A percentile compares a stretch with the other conserved stretches of the same genome.
phyloP scores from a whole-genome alignment of 495 filamentous ascomycete species.

The Letharia lupina region DNA sequence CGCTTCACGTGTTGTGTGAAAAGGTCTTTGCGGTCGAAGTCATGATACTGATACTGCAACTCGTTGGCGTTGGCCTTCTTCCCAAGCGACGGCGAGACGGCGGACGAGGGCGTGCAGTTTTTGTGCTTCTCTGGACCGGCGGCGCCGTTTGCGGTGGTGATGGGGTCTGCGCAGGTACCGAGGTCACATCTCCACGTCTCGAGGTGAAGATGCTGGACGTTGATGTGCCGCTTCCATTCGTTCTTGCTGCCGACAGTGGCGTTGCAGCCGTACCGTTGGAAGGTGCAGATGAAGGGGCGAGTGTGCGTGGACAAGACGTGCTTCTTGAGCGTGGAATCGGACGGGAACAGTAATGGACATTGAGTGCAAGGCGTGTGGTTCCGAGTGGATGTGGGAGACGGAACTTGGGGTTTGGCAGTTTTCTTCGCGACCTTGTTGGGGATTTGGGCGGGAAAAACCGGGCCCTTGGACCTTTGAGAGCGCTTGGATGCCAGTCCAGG shows the following conservation, averaged over 20 bases:
- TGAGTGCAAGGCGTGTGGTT: slow-evolving; percentile 18
- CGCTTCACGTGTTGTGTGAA: slow-evolving; percentile 91
- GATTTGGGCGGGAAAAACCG: slow-evolving; percentile 2
- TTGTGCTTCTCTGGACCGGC: background rate
- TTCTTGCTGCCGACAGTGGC: slow-evolving; percentile 88
- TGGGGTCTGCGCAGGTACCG: slow-evolving; percentile 42
- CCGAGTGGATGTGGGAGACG: background rate
- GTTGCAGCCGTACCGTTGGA: slow-evolving; percentile 71
- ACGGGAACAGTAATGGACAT: slow-evolving; percentile 18
- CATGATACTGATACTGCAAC: slow-evolving; percentile 46
- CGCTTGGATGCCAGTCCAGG: slow-evolving; percentile 9
- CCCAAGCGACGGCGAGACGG: background rate
- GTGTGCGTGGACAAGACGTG: slow-evolving; percentile 32
- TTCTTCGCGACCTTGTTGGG: slow-evolving; percentile 14
- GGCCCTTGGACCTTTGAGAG: slow-evolving; percentile 8
- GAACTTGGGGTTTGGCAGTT: background rate
- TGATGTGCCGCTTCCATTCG: slow-evolving; percentile 92
- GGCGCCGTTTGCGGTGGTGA: slow-evolving; percentile 23
- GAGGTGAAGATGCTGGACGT: slow-evolving; percentile 70
- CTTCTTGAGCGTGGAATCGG: slow-evolving; percentile 23
- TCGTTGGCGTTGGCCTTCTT: slow-evolving; percentile 5
- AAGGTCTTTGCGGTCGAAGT: slow-evolving; percentile 89
- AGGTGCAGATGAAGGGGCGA: slow-evolving; percentile 72
- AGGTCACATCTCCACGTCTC: slow-evolving; percentile 75
- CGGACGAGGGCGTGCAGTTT: background rate